Conservation (phyloP, 148 eudicot genomes). For the Polygonum maritimum region DNA sequence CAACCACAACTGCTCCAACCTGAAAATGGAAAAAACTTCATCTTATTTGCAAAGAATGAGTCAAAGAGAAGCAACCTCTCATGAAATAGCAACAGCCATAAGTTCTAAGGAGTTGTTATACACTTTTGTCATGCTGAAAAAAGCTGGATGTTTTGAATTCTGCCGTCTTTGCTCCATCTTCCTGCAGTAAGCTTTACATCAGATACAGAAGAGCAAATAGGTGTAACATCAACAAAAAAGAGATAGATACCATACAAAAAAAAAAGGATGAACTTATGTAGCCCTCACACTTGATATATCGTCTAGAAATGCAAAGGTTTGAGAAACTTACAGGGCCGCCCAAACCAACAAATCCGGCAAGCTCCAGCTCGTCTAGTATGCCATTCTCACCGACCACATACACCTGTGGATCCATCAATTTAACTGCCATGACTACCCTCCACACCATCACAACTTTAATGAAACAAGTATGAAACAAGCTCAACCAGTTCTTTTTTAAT, state of each 20-base stretch:
- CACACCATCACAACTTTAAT: neutral
- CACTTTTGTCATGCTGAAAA: conserved; percentile 73
- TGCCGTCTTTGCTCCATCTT: conserved; percentile 56
- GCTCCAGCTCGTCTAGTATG: conserved; percentile 53
- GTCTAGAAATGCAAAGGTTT: neutral
- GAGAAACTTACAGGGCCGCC: conserved; percentile 52
- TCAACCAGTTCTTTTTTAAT: neutral
- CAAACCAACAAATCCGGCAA: conserved; percentile 47
- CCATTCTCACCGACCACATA: conserved; percentile 62
- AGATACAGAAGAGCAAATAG: neutral
- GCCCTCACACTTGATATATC: neutral
- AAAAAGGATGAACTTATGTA: neutral
- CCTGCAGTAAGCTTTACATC: conserved; percentile 30
- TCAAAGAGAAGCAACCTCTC: neutral
- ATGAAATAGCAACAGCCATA: neutral
- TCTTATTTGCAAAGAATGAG: neutral
- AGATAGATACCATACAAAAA: neutral
- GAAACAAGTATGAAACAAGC: neutral
- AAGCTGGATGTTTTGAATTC: conserved; percentile 41
- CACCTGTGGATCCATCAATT: conserved; percentile 24
- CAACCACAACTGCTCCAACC: conserved; percentile 98
- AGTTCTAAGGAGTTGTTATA: conserved; percentile 25
- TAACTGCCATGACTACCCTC: neutral
- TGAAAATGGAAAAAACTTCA: conserved; percentile 19
- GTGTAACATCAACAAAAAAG: neutral